Percentiles rank a stretch among this genome's conserved stretches.
These are phyloP conservation scores for Geopyxis carbonaria DNA, from an alignment of 495 filamentous ascomycete genomes.

Conservation along the genomic window DNA sequence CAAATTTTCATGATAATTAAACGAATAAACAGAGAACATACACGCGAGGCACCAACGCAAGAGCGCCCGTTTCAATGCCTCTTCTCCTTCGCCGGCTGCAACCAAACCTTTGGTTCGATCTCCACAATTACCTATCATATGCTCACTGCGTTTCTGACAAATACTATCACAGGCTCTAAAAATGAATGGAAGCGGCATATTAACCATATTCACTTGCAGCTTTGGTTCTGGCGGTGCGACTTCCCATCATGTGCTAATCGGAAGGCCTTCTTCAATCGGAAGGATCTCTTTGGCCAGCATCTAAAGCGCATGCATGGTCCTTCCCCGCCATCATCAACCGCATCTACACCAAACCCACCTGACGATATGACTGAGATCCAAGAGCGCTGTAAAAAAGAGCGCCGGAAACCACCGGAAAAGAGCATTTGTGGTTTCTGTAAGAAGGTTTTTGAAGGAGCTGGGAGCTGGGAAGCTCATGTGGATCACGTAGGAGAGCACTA, in stretches of 20 bases:
- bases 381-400: slow-evolving; percentile 39
- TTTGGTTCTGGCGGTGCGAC: slow-evolving; percentile 67
- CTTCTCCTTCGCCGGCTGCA: slow-evolving; percentile 68
- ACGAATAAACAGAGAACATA: no score
- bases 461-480: slow-evolving; percentile 68
- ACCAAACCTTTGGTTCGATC: slow-evolving; percentile 68
- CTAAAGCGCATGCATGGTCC: slow-evolving; percentile 78
- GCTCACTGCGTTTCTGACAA: no score
- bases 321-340: slow-evolving; percentile 32
- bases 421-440: slow-evolving; percentile 56
- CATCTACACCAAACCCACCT: slow-evolving; percentile 31
- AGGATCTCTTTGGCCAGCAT: slow-evolving; percentile 86
- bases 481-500: slow-evolving; percentile 81
- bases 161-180: no score
- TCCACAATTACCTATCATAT: no score
- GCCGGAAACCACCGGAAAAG: slow-evolving; percentile 42
- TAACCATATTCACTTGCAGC: slow-evolving; percentile 58
- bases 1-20: no score
- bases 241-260: slow-evolving; percentile 41
- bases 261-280: slow-evolving; percentile 69
- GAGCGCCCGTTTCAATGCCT: slow-evolving; percentile 58
- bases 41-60: no score
- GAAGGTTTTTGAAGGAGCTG: slow-evolving; percentile 39
- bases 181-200: slow-evolving; percentile 97
- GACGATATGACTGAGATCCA: slow-evolving; percentile 30